Evolutionary conservation across 1,139 yeast species (phyloP).

Genomic region (Scheffersomyces quercinus): DNA sequence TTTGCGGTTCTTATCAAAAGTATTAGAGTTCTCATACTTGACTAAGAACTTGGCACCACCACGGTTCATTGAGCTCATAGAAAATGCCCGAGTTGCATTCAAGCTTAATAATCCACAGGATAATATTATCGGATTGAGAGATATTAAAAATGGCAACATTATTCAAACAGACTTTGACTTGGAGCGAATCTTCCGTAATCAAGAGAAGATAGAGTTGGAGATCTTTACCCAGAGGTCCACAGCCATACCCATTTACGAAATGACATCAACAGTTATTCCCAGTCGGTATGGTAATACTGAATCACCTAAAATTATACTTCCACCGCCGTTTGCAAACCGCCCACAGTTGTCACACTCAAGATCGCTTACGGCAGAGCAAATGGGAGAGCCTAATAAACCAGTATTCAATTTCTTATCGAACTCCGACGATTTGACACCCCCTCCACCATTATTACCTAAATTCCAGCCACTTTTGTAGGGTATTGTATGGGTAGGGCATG

Average conservation of each 20-base stretch:
- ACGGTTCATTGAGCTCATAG: slow-evolving; percentile 62
- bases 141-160: slow-evolving; percentile 19
- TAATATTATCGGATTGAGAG: slow-evolving; percentile 13
- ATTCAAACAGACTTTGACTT: slow-evolving; percentile 35
- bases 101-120: slow-evolving; percentile 20
- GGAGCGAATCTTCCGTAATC: slow-evolving; percentile 33
- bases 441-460: slow-evolving; percentile 32
- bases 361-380: background rate
- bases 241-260: slow-evolving; percentile 37
- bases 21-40: slow-evolving; percentile 61
- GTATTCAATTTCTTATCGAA: slow-evolving; percentile 26
- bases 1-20: slow-evolving; percentile 42
- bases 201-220: slow-evolving; percentile 35
- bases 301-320: slow-evolving; percentile 26
- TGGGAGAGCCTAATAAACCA: background rate
- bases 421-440: slow-evolving; percentile 20
- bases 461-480: slow-evolving; percentile 38
- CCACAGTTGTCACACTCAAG: slow-evolving; percentile 9
- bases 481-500: background rate
- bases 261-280: slow-evolving; percentile 33
- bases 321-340: slow-evolving; percentile 30
- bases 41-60: slow-evolving; percentile 66
- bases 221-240: slow-evolving; percentile 33
- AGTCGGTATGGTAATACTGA: slow-evolving; percentile 14
- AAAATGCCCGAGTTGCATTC: slow-evolving; percentile 71